Evolutionary conservation across 805 yeast genomes (phyloP).

Genomic region (Candida montana): DNA sequence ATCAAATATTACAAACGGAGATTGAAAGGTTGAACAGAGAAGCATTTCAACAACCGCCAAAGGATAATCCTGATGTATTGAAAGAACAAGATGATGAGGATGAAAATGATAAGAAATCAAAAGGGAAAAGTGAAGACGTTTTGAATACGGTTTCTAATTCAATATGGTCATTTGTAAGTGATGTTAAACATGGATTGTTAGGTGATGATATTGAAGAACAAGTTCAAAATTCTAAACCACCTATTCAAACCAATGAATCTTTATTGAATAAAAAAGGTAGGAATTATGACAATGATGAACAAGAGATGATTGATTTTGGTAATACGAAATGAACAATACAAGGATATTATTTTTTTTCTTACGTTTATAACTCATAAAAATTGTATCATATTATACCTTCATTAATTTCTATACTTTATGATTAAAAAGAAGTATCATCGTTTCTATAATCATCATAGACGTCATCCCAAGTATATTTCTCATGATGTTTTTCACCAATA

Average conservation of each 20-base stretch:
- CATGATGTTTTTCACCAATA: constrained; percentile 14
- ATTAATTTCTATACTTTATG: no score
- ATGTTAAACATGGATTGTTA: constrained; percentile 38
- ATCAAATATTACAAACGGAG: constrained; percentile 59
- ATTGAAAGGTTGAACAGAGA: constrained; percentile 44
- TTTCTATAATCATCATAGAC: constrained; percentile 24
- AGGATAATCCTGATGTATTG: neutral
- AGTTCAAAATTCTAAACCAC: no score
- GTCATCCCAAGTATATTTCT: constrained; percentile 26
- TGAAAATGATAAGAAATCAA: neutral
- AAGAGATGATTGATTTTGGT: constrained; percentile 21
- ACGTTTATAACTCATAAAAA: no score
- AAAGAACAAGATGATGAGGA: constrained; percentile 6
- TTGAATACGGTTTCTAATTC: constrained; percentile 35
- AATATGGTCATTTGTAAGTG: constrained; percentile 47
- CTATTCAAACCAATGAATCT: neutral
- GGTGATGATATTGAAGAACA: constrained; percentile 25
- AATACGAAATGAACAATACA: no score
- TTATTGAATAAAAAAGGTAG: neutral
- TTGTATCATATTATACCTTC: no score
- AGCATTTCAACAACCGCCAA: constrained; percentile 11
- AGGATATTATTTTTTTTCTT: no score
- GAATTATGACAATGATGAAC: constrained; percentile 8
- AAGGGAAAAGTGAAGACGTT: constrained; percentile 21
- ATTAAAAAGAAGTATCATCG: constrained; percentile 23